A percentile compares a stretch with the other conserved stretches of the same genome.
phyloP scores from a whole-genome alignment of 805 yeast species.

The Candida xiaguanensis region DNA sequence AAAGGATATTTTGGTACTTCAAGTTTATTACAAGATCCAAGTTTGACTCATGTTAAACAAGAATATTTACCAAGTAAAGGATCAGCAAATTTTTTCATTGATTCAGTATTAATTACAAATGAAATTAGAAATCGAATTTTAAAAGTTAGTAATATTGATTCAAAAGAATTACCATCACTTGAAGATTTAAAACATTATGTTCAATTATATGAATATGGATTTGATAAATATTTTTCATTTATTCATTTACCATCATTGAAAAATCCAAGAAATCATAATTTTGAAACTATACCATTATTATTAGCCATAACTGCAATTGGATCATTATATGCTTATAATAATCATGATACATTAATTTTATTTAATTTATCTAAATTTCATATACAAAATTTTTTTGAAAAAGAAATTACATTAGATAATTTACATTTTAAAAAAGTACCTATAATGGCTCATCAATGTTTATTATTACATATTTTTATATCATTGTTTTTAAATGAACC shows the following conservation, averaged over 20 bases:
- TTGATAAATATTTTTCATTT: conserved; percentile 80
- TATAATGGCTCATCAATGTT: conserved; percentile 53
- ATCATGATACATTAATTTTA: conserved; percentile 66
- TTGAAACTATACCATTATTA: conserved; percentile 59
- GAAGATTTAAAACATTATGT: conserved; percentile 76
- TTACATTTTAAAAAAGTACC: conserved; percentile 52
- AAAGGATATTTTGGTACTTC: conserved; percentile 8
- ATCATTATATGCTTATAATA: conserved; percentile 79
- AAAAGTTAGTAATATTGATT: conserved; percentile 46
- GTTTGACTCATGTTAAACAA: not conserved
- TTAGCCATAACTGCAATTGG: conserved; percentile 86
- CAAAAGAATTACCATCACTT: conserved; percentile 66
- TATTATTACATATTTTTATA: conserved; percentile 52
- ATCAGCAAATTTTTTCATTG: conserved; percentile 9
- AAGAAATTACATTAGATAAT: conserved; percentile 41
- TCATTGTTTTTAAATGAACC: conserved; percentile 55
- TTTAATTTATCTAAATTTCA: conserved; percentile 66
- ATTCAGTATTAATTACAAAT: conserved; percentile 33
- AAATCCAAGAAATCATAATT: conserved; percentile 34
- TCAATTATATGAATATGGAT: conserved; percentile 70
- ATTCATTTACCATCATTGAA: conserved; percentile 66
- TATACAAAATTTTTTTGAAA: conserved; percentile 63
- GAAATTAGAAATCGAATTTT: conserved; percentile 54
- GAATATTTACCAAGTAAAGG: conserved; percentile 4
- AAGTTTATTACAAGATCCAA: conserved; percentile 7